A percentile compares a stretch with the other conserved stretches of the same genome.
These are phyloP conservation scores for Helotiales sp. DNA, from an alignment of 2,329 filamentous ascomycete genomes.

Conservation along the genomic window DNA sequence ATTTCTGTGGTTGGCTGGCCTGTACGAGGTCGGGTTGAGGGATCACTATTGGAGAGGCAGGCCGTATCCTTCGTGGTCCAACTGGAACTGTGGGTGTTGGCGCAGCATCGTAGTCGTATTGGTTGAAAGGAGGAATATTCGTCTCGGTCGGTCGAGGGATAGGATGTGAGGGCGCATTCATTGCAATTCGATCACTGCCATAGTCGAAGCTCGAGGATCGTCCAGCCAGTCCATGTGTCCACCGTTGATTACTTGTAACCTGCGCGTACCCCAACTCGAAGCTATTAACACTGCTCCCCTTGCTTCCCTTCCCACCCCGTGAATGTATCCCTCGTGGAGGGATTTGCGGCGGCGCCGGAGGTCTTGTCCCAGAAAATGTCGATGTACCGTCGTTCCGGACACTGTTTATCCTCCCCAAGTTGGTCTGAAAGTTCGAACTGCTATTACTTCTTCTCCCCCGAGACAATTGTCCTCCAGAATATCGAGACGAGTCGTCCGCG, in stretches of 20 bases:
- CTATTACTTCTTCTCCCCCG: conserved; percentile 78
- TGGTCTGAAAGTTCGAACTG: conserved; percentile 71
- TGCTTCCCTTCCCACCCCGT: conserved; percentile 68
- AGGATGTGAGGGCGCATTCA: conserved; percentile 42
- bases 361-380: conserved; percentile 43
- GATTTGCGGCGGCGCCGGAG: conserved; percentile 43
- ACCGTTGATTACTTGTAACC: conserved; percentile 61
- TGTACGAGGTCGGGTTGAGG: conserved; percentile 29
- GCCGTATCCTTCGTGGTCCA: conserved; percentile 67
- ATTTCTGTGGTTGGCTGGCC: conserved; percentile 41
- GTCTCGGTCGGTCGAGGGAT: conserved; percentile 37
- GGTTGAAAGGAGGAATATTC: conserved; percentile 26
- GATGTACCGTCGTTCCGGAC: conserved; percentile 50
- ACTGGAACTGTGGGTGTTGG: conserved; percentile 84
- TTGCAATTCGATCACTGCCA: conserved; percentile 49
- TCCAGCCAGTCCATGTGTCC: conserved; percentile 53
- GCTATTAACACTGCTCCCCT: conserved; percentile 72
- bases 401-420: conserved; percentile 66
- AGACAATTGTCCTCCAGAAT: conserved; percentile 55
- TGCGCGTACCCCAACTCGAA: conserved; percentile 67
- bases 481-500: conserved; percentile 58
- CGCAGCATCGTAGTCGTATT: conserved; percentile 74
- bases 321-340: conserved; percentile 56
- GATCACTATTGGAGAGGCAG: conserved; percentile 45
- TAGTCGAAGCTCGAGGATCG: conserved; percentile 79